These are phyloP conservation scores for Lactuca sativa DNA, from an alignment of 129 eudicot species.

Conservation along the genomic window DNA sequence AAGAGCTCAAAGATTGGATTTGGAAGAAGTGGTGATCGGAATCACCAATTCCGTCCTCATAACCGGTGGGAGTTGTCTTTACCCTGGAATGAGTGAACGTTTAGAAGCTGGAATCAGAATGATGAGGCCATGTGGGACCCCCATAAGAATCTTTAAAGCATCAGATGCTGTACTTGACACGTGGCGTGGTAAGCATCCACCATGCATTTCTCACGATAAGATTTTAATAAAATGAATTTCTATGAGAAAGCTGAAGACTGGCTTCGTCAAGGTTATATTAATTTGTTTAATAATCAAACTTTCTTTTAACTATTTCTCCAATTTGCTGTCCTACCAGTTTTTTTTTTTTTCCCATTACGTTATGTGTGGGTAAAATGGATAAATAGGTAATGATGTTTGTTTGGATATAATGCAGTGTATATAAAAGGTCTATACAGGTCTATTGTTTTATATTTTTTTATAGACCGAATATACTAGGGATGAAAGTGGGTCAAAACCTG, in stretches of 20 bases:
- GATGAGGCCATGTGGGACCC: constrained; percentile 90
- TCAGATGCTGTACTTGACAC: constrained; percentile 79
- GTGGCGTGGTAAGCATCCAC: constrained; percentile 96
- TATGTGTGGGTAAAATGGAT: too few species aligned
- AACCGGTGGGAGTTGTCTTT: constrained; percentile 85
- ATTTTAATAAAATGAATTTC: constrained; percentile 65
- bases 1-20: constrained; percentile 36
- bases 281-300: not conserved
- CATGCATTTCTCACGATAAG: constrained; percentile 58
- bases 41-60: constrained; percentile 70
- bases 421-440: too few species aligned
- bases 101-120: constrained; percentile 83
- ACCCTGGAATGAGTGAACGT: constrained; percentile 83
- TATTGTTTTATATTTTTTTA: too few species aligned
- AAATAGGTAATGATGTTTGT: too few species aligned
- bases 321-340: too few species aligned
- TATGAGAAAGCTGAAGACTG: constrained; percentile 92
- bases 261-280: constrained; percentile 38
- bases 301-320: not conserved
- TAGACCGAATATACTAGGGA: too few species aligned
- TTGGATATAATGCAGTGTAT: too few species aligned
- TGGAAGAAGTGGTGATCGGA: constrained; percentile 22
- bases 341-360: too few species aligned
- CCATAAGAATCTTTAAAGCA: constrained; percentile 54
- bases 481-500: too few species aligned